Evolutionary conservation across 768 basidiomycete species (phyloP).

Genomic region (Mrakia gelida): DNA sequence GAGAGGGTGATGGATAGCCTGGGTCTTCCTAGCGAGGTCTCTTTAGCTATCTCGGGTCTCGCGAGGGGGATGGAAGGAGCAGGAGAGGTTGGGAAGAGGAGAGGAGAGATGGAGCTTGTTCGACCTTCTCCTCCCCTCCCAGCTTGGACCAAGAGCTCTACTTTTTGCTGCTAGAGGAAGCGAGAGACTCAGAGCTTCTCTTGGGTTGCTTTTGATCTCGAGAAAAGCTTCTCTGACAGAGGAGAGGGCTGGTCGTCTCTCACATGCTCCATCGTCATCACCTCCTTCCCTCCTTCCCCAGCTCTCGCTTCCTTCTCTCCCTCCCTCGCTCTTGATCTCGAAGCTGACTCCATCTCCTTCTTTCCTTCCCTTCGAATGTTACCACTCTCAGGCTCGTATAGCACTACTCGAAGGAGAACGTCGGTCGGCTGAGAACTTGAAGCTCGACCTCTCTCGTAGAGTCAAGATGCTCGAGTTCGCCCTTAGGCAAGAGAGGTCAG

Average conservation of each 20-base stretch:
- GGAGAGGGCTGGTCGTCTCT: not conserved
- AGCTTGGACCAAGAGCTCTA: too few relatives aligned
- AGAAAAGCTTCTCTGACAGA: too few relatives aligned
- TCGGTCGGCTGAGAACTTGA: slow-evolving; percentile 93
- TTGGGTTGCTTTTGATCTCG: not conserved
- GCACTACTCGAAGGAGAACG: slow-evolving; percentile 95
- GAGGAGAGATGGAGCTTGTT: slow-evolving; percentile 1
- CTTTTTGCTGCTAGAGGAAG: not conserved
- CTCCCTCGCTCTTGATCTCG: not conserved
- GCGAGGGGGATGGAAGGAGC: not conserved
- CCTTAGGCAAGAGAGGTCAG: slow-evolving; percentile 87
- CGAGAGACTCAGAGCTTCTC: not conserved
- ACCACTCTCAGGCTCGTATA: slow-evolving; percentile 70
- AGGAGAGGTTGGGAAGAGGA: not conserved
- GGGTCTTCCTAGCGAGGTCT: not conserved
- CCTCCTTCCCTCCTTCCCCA: slow-evolving; percentile 3
- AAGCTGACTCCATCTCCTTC: not conserved
- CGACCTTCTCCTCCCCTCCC: not conserved
- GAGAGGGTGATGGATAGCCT: not conserved
- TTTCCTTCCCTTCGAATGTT: not conserved
- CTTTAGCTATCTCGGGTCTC: not conserved
- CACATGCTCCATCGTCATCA: slow-evolving; percentile 3
- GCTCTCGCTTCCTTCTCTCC: not conserved
- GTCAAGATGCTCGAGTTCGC: slow-evolving; percentile 99
- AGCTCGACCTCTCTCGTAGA: slow-evolving; percentile 88